A percentile compares a stretch with the other conserved stretches of the same genome.
Evolutionary conservation across 495 filamentous ascomycete genomes (phyloP).

Genomic region (Hypoxylon fuscum): DNA sequence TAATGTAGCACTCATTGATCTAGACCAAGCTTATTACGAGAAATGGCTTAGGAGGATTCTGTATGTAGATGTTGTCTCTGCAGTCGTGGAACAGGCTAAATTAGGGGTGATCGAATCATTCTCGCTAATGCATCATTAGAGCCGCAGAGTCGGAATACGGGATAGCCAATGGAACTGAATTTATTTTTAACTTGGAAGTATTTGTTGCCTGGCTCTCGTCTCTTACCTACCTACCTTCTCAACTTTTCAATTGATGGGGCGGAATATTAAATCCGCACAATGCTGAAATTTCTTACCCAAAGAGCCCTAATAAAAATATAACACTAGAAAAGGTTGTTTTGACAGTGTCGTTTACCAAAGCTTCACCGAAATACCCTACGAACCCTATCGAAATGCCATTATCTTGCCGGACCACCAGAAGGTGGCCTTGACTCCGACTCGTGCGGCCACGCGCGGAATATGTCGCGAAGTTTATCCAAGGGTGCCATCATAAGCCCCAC

Average conservation of each 20-base stretch:
- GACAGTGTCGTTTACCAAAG: not conserved
- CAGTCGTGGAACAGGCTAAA: slow-evolving; percentile 23
- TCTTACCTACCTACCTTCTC: not conserved
- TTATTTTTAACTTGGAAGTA: slow-evolving; percentile 17
- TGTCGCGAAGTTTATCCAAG: slow-evolving; percentile 60
- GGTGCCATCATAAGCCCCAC: slow-evolving; percentile 60
- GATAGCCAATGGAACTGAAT: not conserved
- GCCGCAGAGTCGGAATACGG: slow-evolving; percentile 6
- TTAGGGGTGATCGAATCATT: slow-evolving; percentile 10
- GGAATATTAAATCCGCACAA: not conserved
- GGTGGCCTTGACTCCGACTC: slow-evolving; percentile 11
- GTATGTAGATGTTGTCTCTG: not conserved
- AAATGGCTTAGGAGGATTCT: not conserved
- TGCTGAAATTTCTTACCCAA: not conserved
- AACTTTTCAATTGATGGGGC: not conserved
- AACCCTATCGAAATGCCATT: not conserved
- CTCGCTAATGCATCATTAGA: not conserved
- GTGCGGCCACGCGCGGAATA: slow-evolving; percentile 38
- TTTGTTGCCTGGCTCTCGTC: not conserved
- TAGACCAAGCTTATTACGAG: slow-evolving; percentile 13
- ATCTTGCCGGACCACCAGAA: slow-evolving; percentile 24
- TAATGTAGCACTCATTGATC: slow-evolving; percentile 19
- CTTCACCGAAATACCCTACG: not conserved
- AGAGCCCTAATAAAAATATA: too few species aligned
- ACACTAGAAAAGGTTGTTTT: not conserved